Percentiles rank a stretch among this genome's conserved stretches.
phyloP scores from a whole-genome alignment of 176 grass and related monocot species.

The Carex kokanica region DNA sequence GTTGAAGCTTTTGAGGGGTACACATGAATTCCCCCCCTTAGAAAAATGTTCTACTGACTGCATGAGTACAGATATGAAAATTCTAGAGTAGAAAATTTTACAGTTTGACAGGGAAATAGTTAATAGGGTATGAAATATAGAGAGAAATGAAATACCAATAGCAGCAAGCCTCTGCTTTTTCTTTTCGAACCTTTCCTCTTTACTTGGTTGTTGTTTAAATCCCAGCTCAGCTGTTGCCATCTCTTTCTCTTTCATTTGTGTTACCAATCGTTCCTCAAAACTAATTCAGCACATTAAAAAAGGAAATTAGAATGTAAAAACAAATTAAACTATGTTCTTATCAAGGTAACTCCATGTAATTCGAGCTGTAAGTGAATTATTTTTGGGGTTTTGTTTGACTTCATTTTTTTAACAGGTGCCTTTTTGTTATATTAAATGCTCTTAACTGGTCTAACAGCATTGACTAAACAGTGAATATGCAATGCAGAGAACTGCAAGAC shows the following conservation, averaged over 20 bases:
- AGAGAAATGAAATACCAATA: slow-evolving; percentile 57
- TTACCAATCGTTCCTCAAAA: slow-evolving; percentile 78
- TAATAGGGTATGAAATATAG: background rate
- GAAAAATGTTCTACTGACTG: background rate
- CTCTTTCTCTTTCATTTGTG: slow-evolving; percentile 89
- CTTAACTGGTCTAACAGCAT: background rate
- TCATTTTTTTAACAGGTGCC: background rate
- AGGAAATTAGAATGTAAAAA: slow-evolving; percentile 17
- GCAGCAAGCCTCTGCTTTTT: slow-evolving; percentile 95
- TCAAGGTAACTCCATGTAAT: background rate
- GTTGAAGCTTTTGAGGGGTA: no score
- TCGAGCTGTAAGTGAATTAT: background rate
- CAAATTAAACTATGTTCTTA: background rate
- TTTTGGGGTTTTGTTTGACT: background rate
- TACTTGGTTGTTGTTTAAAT: slow-evolving; percentile 81
- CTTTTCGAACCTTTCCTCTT: slow-evolving; percentile 85
- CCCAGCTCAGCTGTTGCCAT: slow-evolving; percentile 58
- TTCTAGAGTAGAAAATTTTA: background rate
- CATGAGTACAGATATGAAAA: background rate
- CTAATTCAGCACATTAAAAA: slow-evolving; percentile 24
- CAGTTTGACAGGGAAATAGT: background rate
- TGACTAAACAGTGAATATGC: no score
- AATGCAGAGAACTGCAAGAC: background rate
- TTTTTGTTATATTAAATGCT: background rate
- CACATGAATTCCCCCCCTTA: no score